Evolutionary conservation across 1,284 basidiomycete genomes (phyloP), one percentile per base, ranked within the genome.

Genomic region (Rhodotorula sp.): DNA sequence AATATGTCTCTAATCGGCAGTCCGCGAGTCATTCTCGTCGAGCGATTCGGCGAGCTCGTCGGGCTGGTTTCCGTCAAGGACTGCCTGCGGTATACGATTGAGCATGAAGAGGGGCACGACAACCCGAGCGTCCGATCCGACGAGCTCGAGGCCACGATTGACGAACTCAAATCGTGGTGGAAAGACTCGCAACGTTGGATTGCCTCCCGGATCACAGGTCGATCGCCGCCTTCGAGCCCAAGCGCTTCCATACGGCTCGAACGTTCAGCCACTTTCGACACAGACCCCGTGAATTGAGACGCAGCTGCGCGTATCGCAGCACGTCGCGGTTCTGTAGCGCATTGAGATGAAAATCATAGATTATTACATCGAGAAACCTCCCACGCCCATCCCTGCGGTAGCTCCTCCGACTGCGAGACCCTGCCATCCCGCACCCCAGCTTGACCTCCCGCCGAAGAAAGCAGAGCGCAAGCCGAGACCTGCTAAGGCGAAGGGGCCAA

Each of bases 51-150:
- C 18, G 82, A 84, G 54, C 84, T 99, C 5, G 87, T 86, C 1
- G 95, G 95, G 1, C 84, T 99, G 22, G 89, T 97, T 29, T 98
- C 95, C 0, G 91, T 99, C 69, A 99, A 99, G 80, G 96, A 99
- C 76, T 91, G 98, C 18, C 83, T 99, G 17, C 74, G 73, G 42
- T 75, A 77, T 62, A 73, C 71, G 0, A 67, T 77, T 42, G 70
- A 73, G 12, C 76, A 77, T 62, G 76, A 77, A 53, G 66, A 60
- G 1, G 64, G 56, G 5, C 66, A 71, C 48, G 66, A 65, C 6
- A 56, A 55, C 22, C 42, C 44, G 20, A n/a, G 26, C 49, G 44
- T 45, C 18, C 24, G 24, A 2, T 30, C 53, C n/a, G 66, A 77
- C 18, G 79, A 78, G 61, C 71, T 79, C 30, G 77, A 79, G 65